Conservation (phyloP, 768 basidiomycete species). For the Podaxis pistillaris region DNA sequence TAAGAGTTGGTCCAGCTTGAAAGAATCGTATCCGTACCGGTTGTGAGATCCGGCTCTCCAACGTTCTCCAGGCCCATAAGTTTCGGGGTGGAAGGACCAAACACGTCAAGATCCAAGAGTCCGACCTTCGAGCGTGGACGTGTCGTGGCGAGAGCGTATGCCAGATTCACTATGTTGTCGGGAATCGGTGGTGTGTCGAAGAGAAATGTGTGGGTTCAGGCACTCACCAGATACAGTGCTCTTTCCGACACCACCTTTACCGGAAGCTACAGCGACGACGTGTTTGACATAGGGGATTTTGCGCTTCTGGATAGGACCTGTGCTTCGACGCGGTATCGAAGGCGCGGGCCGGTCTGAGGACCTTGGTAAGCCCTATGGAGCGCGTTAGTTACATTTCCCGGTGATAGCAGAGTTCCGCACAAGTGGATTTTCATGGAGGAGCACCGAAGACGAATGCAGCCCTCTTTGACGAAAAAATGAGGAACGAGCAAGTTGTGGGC, state of each 20-base stretch:
- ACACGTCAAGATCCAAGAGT: slow-evolving; percentile 91
- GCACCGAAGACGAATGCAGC: neutral
- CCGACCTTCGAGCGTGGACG: slow-evolving; percentile 65
- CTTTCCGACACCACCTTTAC: slow-evolving; percentile 96
- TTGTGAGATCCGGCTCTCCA: slow-evolving; percentile 76
- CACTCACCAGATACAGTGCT: slow-evolving; percentile 83
- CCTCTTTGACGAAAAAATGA: neutral
- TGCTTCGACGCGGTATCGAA: slow-evolving; percentile 62
- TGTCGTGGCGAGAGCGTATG: slow-evolving; percentile 63
- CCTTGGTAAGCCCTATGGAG: slow-evolving; percentile 31
- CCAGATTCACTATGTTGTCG: slow-evolving; percentile 66
- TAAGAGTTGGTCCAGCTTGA: neutral
- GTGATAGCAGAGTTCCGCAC: slow-evolving; percentile 29
- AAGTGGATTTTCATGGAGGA: slow-evolving; percentile 55
- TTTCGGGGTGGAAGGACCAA: slow-evolving; percentile 92
- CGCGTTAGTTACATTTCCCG: neutral
- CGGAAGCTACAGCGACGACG: slow-evolving; percentile 83
- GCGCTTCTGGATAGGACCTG: slow-evolving; percentile 52
- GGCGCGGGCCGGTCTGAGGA: slow-evolving; percentile 26
- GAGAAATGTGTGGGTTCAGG: neutral
- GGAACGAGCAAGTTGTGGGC: neutral
- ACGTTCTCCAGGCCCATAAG: slow-evolving; percentile 83
- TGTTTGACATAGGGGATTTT: slow-evolving; percentile 72
- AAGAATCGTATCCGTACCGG: slow-evolving; percentile 41
- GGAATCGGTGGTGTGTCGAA: neutral